Evolutionary conservation across 148 eudicot genomes (phyloP).

Genomic region (Dysphania ambrosioides): DNA sequence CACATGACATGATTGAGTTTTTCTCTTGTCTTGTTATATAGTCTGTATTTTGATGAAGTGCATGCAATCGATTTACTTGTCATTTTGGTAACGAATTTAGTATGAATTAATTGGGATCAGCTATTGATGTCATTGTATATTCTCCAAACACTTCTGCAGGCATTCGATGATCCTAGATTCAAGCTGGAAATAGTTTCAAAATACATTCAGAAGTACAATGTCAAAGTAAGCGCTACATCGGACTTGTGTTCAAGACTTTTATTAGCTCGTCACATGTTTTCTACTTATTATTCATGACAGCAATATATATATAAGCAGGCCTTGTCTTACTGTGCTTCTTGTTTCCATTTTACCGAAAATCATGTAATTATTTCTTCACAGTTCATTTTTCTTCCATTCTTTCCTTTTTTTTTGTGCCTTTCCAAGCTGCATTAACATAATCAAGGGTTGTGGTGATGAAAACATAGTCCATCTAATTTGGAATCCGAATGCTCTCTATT

Average conservation of each 20-base stretch:
- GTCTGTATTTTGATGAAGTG: neutral
- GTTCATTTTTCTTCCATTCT: neutral
- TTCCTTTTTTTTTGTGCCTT: neutral
- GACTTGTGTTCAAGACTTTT: neutral
- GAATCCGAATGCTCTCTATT: neutral
- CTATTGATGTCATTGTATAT: slow-evolving; percentile 7
- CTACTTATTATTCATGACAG: neutral
- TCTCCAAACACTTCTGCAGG: slow-evolving; percentile 46
- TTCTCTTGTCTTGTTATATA: neutral
- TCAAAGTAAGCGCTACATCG: slow-evolving; percentile 50
- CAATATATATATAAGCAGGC: neutral
- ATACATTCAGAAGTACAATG: slow-evolving; percentile 66
- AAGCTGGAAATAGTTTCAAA: slow-evolving; percentile 71
- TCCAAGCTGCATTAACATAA: neutral
- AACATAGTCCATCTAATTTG: neutral
- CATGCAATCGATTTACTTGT: neutral
- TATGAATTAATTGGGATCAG: neutral
- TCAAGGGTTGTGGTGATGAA: neutral
- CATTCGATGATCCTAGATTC: slow-evolving; percentile 59
- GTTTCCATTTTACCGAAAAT: neutral
- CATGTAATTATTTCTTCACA: neutral
- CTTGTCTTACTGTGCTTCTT: neutral
- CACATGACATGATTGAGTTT: neutral
- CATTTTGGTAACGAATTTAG: neutral
- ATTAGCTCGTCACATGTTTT: too few relatives aligned